Evolutionary conservation across 1,284 basidiomycete species (phyloP), one percentile per base, ranked within the genome.

Genomic region (Sporisorium sorghi): DNA sequence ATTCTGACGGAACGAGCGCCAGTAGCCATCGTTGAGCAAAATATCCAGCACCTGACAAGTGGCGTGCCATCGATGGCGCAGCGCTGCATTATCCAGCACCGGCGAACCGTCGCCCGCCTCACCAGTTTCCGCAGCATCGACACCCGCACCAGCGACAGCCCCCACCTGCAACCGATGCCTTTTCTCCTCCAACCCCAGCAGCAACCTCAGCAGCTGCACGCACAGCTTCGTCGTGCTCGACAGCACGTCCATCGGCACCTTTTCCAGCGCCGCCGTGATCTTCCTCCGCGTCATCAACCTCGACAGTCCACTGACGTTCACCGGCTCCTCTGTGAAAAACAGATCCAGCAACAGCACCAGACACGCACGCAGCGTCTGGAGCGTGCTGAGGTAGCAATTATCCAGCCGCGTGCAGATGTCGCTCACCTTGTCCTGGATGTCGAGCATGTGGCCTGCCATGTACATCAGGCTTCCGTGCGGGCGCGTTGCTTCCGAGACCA

Each of bases 1-100:
- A n/a, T 65, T 73, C 43, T 64, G 53, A 9, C 71, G 71, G 58
- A 73, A 69, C 2, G 71, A 68, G 3, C 47, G 56, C 71, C 71
- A 73, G 51, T 69, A 73, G 15, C 71, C 65, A 5, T 69, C 71
- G 50, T 73, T 73, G 54, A 73, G 54, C 14, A 73, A 51, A 24
- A 73, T 61, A 28, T 73, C 71, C 7, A 73, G 59, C 23, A 64
- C 50, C 51, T 73, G 60, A 21, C 65, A 66, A 9, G 60, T 67
- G 3, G 59, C 37, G 43, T 67, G 60, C 63, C 64, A 73, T 37
- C 64, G 70, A 35, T 56, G 62, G 30, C 43, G 59, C 32, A 73
- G 28, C 12, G 49, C 49, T 3, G 59, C 55, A 12, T 50, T 23
- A 15, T 69, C 66, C 3, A 48, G 33, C 1, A 43, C 26, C 17